Conservation (phyloP, 257 asterid genomes). For the Petunia secreta region DNA sequence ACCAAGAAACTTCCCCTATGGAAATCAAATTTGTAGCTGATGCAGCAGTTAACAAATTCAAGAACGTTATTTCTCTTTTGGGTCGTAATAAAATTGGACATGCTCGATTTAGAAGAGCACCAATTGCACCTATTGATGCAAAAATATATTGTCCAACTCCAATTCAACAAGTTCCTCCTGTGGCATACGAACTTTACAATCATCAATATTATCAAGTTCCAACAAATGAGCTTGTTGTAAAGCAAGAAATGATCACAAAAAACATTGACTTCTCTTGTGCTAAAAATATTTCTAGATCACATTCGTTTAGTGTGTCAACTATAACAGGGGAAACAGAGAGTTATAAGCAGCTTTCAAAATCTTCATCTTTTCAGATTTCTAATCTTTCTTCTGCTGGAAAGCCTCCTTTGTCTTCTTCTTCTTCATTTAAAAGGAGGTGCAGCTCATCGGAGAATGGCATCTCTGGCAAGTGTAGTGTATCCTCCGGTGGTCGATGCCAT, state of each 20-base stretch:
- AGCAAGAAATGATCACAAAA: slow-evolving; percentile 32
- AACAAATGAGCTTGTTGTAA: neutral
- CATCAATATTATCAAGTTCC: slow-evolving; percentile 29
- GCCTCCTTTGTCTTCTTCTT: slow-evolving; percentile 73
- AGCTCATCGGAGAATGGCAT: slow-evolving; percentile 57
- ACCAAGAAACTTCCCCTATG: slow-evolving; percentile 15
- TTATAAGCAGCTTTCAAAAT: slow-evolving; percentile 39
- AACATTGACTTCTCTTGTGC: slow-evolving; percentile 61
- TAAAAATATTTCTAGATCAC: slow-evolving; percentile 45
- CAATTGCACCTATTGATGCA: slow-evolving; percentile 29
- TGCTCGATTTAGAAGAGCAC: slow-evolving; percentile 89
- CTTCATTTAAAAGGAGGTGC: slow-evolving; percentile 64
- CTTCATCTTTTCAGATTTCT: slow-evolving; percentile 55
- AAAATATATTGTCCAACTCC: slow-evolving; percentile 82
- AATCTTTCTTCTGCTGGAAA: slow-evolving; percentile 61
- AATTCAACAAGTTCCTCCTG: slow-evolving; percentile 65
- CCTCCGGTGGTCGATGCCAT: slow-evolving; percentile 75
- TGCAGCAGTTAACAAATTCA: slow-evolving; percentile 63
- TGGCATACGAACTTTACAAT: neutral
- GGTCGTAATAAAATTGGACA: slow-evolving; percentile 77
- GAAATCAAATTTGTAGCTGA: slow-evolving; percentile 52
- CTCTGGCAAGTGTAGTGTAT: slow-evolving; percentile 78
- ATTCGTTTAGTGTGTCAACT: slow-evolving; percentile 55
- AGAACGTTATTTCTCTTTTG: slow-evolving; percentile 59
- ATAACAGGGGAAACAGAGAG: slow-evolving; percentile 56